Evolutionary conservation across 805 yeast genomes (phyloP), one percentile per base, ranked within the genome.

Genomic region (Kodamaea lidongshanica): DNA sequence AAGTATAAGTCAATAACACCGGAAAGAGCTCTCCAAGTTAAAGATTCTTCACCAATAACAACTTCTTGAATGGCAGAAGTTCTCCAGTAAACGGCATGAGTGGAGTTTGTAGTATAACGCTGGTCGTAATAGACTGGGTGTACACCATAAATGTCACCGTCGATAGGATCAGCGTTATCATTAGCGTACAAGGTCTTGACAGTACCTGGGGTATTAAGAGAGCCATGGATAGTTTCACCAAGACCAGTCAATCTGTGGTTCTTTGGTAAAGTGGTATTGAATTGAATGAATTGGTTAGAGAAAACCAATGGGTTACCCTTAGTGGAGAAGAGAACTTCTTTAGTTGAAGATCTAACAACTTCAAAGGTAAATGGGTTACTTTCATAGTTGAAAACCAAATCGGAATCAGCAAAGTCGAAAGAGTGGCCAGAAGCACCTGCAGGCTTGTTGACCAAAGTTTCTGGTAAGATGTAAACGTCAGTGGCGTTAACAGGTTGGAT

Each of bases 101-200:
- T 35, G 11, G 46, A 34, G 20, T 41, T 37, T 10, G 46, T 28
- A 9, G 13, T 24, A 13, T 14, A 27, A 16, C 59, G 30, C 33
- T 52, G 50, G 29, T 55, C 61, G 17, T 49, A 34, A 35, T 55
- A 54, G 22, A 53, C 39, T 15, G 61, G 60, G 25, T 55, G 61
- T 6, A 45, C 46, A 18, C 61, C 61, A 35, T 55, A 55, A 10
- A 51, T 44, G 32, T 55, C 53, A 10, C 48, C 54, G 32, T 50
- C 58, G 14, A 48, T 34, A 8, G 45, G 45, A 26, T 45, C 48
- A 26, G 48, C 51, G 5, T 37, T 47, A 33, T 52, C 59, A 30
- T 50, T 50, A 6, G 56, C 57, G 28, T 27, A 52, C 16, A 55
- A 37, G 4, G 61, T 55, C 27, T 51, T 41, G 12, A 50, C 50